Evolutionary conservation across 352 stramenopile species (phyloP).

Genomic region (Phytophthora sp.): DNA sequence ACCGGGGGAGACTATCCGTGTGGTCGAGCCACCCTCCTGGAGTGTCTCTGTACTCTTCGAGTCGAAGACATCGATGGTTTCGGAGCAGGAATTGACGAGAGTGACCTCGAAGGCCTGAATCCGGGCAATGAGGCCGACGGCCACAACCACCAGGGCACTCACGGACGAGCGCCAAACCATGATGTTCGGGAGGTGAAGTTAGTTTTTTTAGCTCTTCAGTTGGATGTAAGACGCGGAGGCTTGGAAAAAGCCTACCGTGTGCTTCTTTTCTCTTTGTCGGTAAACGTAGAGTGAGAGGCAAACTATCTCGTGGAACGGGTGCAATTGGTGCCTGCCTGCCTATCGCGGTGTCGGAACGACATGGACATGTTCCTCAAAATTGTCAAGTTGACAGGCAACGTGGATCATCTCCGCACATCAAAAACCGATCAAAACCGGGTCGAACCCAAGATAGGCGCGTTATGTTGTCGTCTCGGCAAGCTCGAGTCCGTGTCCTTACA

Average conservation of each 20-base stretch:
- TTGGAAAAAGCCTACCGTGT: constrained; percentile 25
- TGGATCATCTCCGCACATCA: constrained; percentile 20
- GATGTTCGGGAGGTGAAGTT: background rate
- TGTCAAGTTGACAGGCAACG: constrained; percentile 20
- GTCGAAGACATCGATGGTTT: constrained; percentile 59
- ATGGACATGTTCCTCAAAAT: constrained; percentile 12
- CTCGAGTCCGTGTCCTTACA: too few relatives aligned
- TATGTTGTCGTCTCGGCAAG: too few relatives aligned
- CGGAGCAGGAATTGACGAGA: constrained; percentile 57
- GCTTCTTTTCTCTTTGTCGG: constrained; percentile 37
- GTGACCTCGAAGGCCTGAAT: constrained; percentile 47
- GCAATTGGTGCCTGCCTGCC: constrained; percentile 19
- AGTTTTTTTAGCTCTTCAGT: constrained; percentile 6
- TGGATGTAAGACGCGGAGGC: constrained; percentile 33
- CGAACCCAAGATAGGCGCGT: too few relatives aligned
- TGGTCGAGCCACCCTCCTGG: constrained; percentile 33
- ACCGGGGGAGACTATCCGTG: constrained; percentile 42
- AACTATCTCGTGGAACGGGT: background rate
- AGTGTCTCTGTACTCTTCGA: constrained; percentile 44
- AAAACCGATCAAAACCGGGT: too few relatives aligned
- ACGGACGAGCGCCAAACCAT: constrained; percentile 42
- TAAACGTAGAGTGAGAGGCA: constrained; percentile 32
- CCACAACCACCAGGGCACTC: constrained; percentile 32
- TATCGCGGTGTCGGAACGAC: constrained; percentile 21
- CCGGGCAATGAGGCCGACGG: constrained; percentile 32